Evolutionary conservation across 192 early-diverging fungal genomes (phyloP), one percentile per base, ranked within the genome.

Genomic region (Entomortierella parvispora): DNA sequence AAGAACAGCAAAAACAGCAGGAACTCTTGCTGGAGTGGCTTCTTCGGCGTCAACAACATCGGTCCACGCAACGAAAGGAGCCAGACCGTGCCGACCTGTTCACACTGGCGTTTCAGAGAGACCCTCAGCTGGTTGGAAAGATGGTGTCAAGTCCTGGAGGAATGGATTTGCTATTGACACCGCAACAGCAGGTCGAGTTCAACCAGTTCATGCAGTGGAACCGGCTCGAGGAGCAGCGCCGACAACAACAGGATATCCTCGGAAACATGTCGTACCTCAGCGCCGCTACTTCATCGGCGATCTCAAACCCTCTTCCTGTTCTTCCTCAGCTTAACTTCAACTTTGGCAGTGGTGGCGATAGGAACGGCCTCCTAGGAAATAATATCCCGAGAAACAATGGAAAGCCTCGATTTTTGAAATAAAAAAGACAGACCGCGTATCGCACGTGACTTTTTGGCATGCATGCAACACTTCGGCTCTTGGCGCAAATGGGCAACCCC

Each of bases 111-210:
- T 62, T 76, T 28, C 64, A 76, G 37, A 43, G 62, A 26, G 72
- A 76, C 15, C 64, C 53, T 22, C 58, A 62, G 40, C 18, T 76
- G 52, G 52, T 76, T 11, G 65, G 34, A 10, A 65, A 64, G 40
- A 62, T 65, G 14, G 31, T 58, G 2, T 53, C 59, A 1, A 66
- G 56, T 26, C 72, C 72, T 5, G 72, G 72, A 40, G 72, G 72
- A 2, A 65, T 76, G 10, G 65, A 68, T 29, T 42, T 67, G 64
- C 18, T 76, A 11, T 22, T 76, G 59, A 68, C 65, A 1, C 72
- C 72, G 3, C 72, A 76, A 22, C 72, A 76, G 40, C 65, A 76
- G 46, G 62, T 62, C 42, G 72, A 76, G 28, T 76, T 76, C 62
- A 64, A 65, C 25, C 65, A 68, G 46, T 76, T 68, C 22, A 45